Conservation (phyloP, 768 basidiomycete genomes). For the Pleurotus djamor region DNA sequence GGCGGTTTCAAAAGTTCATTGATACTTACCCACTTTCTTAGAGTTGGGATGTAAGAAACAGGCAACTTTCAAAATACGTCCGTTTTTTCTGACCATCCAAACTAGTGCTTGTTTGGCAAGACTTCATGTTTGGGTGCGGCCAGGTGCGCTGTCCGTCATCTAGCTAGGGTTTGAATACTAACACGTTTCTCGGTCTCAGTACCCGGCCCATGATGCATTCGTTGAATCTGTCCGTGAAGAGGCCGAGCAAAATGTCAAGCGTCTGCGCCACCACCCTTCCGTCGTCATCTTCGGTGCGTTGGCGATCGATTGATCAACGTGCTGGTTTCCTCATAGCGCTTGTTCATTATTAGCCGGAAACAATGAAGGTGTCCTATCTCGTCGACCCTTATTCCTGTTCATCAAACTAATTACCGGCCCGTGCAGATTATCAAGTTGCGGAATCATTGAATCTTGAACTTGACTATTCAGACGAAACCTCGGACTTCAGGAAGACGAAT, state of each 20-base stretch:
- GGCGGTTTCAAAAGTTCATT: background rate
- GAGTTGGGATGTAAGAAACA: constrained; percentile 60
- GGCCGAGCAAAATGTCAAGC: constrained; percentile 80
- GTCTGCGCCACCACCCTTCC: constrained; percentile 85
- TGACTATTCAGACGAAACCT: constrained; percentile 82
- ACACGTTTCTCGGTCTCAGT: constrained; percentile 39
- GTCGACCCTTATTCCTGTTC: background rate
- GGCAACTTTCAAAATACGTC: background rate
- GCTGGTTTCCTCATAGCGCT: background rate
- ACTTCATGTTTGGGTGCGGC: constrained; percentile 96
- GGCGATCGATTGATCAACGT: background rate
- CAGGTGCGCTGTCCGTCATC: constrained; percentile 45
- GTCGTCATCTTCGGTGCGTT: constrained; percentile 80
- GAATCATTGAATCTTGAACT: constrained; percentile 76
- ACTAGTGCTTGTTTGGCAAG: constrained; percentile 93
- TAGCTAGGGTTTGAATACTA: background rate
- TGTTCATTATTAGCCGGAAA: constrained; percentile 59
- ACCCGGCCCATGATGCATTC: constrained; percentile 86
- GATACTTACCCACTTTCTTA: constrained; percentile 18
- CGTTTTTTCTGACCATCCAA: constrained; percentile 6
- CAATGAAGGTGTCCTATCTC: constrained; percentile 56
- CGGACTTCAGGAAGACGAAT: constrained; percentile 81
- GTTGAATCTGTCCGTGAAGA: constrained; percentile 72
- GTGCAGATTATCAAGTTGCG: constrained; percentile 80
- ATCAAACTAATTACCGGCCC: background rate